Evolutionary conservation across 2,329 filamentous ascomycete genomes (phyloP), one percentile per base, ranked within the genome.

Genomic region (Trichoderma sp.): DNA sequence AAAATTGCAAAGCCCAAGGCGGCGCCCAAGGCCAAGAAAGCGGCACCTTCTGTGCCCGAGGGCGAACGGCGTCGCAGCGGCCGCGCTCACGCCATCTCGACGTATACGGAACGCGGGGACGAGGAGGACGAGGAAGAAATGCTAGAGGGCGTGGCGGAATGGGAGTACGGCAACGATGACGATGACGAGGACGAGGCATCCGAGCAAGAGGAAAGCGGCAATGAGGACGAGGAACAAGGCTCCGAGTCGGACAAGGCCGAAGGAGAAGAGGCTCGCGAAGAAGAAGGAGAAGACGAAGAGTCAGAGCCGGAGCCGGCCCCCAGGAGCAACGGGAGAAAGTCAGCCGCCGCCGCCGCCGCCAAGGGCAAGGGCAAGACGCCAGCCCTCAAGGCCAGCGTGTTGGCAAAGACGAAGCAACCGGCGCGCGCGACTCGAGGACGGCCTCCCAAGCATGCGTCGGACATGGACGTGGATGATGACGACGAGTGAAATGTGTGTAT

Each of bases 121-220:
- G 80, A 81, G 12, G 84, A 84, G 56, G 85, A 87, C 66, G 84
- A 87, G 66, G 81, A 85, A 68, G 85, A 87, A 72, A 88, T 87
- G 85, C 76, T 86, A 26, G 80, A 85, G 54, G 85, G 85, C 2
- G 85, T 87, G 5, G 83, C 84, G 1, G 77, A 84, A 71, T 88
- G 85, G 85, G 78, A 83, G 26, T 87, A 87, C 55, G 70, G 68
- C 7, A 66, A 67, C 12, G 68, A 62, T 5, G 70, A 68, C 12
- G 68, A 68, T 14, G 59, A 51, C n/a, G 58, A 69, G 24, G 66
- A 52, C 26, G 67, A 67, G 3, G 69, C 66, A 5, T 65, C 62
- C 30, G 64, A 66, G 28, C 64, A 57, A 55, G 67, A 68, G 15
- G 68, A 59, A 3, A 61, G 59, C 34, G 62, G 52, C 21, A 54